Base-by-base conservation (phyloP, 805 yeast species). In the Starmerella floricola region DNA sequence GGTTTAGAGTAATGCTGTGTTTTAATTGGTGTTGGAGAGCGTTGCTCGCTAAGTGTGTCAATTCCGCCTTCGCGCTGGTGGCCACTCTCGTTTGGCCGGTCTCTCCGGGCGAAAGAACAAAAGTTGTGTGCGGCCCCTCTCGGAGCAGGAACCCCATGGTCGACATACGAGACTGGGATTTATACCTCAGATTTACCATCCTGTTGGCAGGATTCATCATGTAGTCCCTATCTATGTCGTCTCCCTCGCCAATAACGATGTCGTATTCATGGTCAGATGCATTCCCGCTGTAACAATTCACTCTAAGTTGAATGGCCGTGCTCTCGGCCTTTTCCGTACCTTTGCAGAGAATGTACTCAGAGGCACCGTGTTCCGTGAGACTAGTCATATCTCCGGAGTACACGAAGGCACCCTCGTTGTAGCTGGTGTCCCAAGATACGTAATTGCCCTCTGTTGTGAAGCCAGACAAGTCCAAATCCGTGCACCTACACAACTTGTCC, bases 161-260 rank as follows among this genome's bases (percentile, higher is more conserved):
- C 12, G 29, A 8, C 16, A 13, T 23, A 6, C 12, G 29, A 6
- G 17, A 18, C 12, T 8, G 5, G 5, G 37, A 6, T 4, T 34
- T 6, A 15, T 8, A 34, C 6, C 13, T 8, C 11, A 8, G 12
- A 13, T 8, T 11, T 8, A 15, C 28, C 11, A 34, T 8, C 12
- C 17, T 5, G 20, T 34, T 34, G 18, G 26, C 37, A 8, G 37
- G 37, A 13, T 34, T 18, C 30, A 34, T 34, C 37, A 34, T 34
- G 20, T 26, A 23, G 33, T 34, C n/a, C 16, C 20, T 8, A 18
- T 8, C 5, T 5, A 34, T 15, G 20, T 34, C 30, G 20, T 34
- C 37, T 5, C 37, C 37, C 5, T 4, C 6, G 20, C 37, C 37
- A n/a, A 34, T 15, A 10, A 34, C 20, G 11, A 34, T 34, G 8